Base-by-base conservation (phyloP, 306 rosid genomes). In the Nissolia schottii region DNA sequence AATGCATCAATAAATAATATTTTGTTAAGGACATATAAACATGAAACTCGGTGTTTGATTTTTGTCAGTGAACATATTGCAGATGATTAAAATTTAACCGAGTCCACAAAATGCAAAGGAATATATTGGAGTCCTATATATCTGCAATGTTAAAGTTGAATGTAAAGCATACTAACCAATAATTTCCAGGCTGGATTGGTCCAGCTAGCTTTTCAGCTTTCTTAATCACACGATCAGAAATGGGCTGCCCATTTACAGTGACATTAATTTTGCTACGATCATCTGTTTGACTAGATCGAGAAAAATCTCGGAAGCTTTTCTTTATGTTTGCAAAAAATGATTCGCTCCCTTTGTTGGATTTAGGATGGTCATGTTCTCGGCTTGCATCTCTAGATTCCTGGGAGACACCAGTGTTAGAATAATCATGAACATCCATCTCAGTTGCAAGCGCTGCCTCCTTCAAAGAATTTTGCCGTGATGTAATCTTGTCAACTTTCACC, bases 141-240 rank as follows among this genome's bases (percentile, higher is more conserved):
- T 65, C 11, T 43, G 8, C 58, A 73, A 58, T 53, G n/a, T 45
- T 38, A 57, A 29, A 56, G 38, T 59, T 16, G 28, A 31, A 23
- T 22, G 41, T 74, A 32, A 60, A 62, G 71, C 35, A 73, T 58
- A 79, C 89, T 82, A 55, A 91, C 99, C 99, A 95, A 81, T 91
- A 95, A 70, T 88, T 84, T 79, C 99, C 99, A 28, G 99, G 96
- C 51, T 86, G 96, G 69, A 95, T 78, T 66, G 86, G 81, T 82
- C 99, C 99, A 0, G 99, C 95, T 64, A 49, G 79, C 81, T 95
- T 95, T 84, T 95, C 96, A 6, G 99, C 96, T 72, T 91, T 95
- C 86, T 84, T 95, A 68, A 89, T 22, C 45, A 82, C 85, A 12
- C 93, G 91, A 59, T 88, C 88, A 8, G 87, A 59, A 23, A 95